Evolutionary conservation across 345 rosid genomes (phyloP), one percentile per base, ranked within the genome.

Genomic region (Ricinus communis): DNA sequence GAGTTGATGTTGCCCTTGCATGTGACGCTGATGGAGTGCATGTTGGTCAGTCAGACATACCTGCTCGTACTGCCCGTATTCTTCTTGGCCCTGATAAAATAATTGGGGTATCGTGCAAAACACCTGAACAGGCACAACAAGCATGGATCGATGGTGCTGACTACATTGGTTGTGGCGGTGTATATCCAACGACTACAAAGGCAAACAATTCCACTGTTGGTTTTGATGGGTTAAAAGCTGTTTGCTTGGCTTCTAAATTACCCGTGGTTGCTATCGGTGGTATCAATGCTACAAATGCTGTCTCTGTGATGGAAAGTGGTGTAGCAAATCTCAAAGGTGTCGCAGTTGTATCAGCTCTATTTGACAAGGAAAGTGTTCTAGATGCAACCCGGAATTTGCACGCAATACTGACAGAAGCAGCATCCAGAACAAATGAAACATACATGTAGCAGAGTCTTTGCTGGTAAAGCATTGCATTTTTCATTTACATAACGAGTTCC

Each of bases 241-340:
- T 95, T 30, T 95, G 99, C 22, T 25, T 77, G 75, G 80, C 98
- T 30, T 89, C 97, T 38, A 90, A 86, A 72, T 68, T 95, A 68
- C 98, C 96, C 0, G 97, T 92, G 40, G 98, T 92, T 65, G 97
- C 98, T 15, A 95, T 95, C 5, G 97, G 98, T 16, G 98, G 99
- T 36, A 89, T 95, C 0, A 85, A 84, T 28, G 69, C 83, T 46
- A 86, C 93, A 15, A 92, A 92, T 50, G 91, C 91, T 8, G 71
- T 58, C 3, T 49, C 77, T 25, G 90, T 95, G 57, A 82, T 89
- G 90, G 84, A 66, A 73, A 77, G 80, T 1, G 66, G 82, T 51
- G 64, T 65, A 5, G 81, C 89, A 10, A 92, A 81, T 77, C 89
- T 95, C 2, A 82, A 92, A 84, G 97, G 99, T 0, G 90, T 90